Evolutionary conservation across 129 eudicot genomes (phyloP), one percentile per base, ranked within the genome.

Genomic region (Centella asiatica): DNA sequence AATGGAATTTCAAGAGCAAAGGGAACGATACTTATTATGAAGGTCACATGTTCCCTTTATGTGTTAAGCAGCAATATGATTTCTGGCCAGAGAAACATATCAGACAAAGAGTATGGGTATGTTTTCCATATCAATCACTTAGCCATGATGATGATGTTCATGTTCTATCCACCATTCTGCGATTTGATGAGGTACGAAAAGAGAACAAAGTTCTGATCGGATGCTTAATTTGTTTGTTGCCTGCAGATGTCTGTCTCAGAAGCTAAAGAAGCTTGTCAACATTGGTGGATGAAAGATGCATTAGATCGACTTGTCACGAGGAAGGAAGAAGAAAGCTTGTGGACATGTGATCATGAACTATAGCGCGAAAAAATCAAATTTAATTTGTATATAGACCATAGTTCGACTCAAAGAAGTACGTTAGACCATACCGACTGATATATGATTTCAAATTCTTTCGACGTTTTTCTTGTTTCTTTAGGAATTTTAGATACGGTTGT

Each of bases 251-350:
- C 94, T 53, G 96, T 88, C 32, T 22, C 70, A 40, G 86, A 81
- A 69, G 96, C 96, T 34, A 84, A 74, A 72, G 86, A 84, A 65
- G 80, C 65, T 63, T 88, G 96, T 51, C 93, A 88, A 44, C 78
- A 84, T 32, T 57, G 72, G 78, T 88, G 96, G 96, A 84, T 88
- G 96, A 84, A 77, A 52, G 96, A 88, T 63, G 96, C 96, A 23
- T 72, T 87, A 33, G 89, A 87, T 62, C 17, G 48, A 54, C 67
- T 87, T 5, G 93, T 81, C 13, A 50, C 32, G 57, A 37, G 24
- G 29, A 57, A 46, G n/a, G 15, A 33, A 32, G 62, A n/a, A n/a
- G n/a, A n/a, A n/a, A n/a, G n/a, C n/a, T n/a, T n/a, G n/a, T n/a
- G n/a, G n/a, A n/a, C 37, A 34, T 10, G 19, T 6, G 23, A 4